These are phyloP conservation scores for Lodderomyces metapsilosis DNA, from an alignment of 1,139 yeast genomes.

Conservation along the genomic window DNA sequence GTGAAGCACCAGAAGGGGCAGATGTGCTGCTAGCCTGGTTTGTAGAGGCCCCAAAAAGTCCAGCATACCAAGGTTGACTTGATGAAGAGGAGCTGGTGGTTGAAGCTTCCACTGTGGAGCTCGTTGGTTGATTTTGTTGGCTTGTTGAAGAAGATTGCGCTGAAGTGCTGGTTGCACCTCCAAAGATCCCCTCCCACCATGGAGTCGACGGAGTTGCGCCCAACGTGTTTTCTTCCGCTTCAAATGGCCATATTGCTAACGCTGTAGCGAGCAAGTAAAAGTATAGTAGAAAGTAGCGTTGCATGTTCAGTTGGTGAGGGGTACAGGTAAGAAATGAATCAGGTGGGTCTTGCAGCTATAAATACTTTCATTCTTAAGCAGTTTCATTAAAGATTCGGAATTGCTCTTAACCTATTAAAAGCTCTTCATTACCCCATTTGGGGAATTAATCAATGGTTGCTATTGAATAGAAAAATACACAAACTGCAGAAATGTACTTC, in stretches of 20 bases:
- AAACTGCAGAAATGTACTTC: not conserved
- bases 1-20: conserved; percentile 1
- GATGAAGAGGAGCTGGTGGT: conserved; percentile 1
- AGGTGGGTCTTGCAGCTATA: too few species aligned
- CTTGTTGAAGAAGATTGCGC: not conserved
- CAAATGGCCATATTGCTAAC: conserved; percentile 6
- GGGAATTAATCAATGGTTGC: conserved; percentile 1
- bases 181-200: conserved; percentile 7
- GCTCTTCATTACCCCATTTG: conserved; percentile 2
- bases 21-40: conserved; percentile 1
- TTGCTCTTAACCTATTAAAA: not conserved
- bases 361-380: too few species aligned
- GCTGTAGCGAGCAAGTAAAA: not conserved
- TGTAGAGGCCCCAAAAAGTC: not conserved
- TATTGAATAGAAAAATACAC: not conserved
- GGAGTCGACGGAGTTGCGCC: conserved; percentile 6
- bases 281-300: conserved; percentile 1
- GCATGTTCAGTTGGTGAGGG: not conserved
- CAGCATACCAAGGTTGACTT: conserved; percentile 4
- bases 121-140: not conserved
- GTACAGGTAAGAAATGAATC: too few species aligned
- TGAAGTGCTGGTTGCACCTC: conserved; percentile 3
- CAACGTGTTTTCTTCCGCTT: conserved; percentile 3
- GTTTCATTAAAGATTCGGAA: not conserved
- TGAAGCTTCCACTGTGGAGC: not conserved